phyloP scores from a whole-genome alignment of 768 basidiomycete genomes.

The Trametopsis cervina region DNA sequence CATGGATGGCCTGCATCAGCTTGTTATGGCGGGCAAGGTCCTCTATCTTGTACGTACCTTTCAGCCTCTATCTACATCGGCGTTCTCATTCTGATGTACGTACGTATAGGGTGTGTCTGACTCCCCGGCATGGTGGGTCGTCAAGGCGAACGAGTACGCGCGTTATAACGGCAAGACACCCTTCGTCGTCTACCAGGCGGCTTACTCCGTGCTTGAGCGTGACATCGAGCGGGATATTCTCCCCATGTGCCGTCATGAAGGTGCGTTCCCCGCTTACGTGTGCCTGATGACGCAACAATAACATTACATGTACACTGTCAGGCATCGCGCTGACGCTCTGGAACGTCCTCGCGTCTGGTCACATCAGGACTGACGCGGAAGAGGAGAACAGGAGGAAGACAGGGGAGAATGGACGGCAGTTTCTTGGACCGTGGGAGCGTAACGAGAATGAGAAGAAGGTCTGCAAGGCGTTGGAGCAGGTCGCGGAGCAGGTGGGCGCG shows the following conservation, averaged over 20 bases:
- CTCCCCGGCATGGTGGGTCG: slow-evolving; percentile 29
- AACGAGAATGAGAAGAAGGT: slow-evolving; percentile 35
- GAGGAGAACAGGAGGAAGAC: slow-evolving; percentile 19
- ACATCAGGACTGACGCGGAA: slow-evolving; percentile 28
- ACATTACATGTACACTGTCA: too few species aligned
- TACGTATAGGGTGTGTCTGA: slow-evolving; percentile 18
- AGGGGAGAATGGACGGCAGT: slow-evolving; percentile 23
- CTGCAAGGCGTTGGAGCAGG: slow-evolving; percentile 35
- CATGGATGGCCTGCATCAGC: slow-evolving; percentile 30
- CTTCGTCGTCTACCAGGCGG: slow-evolving; percentile 34
- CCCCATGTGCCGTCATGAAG: slow-evolving; percentile 25
- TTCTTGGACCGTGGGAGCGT: slow-evolving; percentile 31
- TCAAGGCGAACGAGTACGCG: slow-evolving; percentile 33
- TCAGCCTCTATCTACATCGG: background rate
- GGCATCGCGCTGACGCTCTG: slow-evolving; percentile 33
- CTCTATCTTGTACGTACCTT: slow-evolving; percentile 20
- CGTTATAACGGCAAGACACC: slow-evolving; percentile 29
- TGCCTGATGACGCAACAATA: background rate
- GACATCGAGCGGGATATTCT: slow-evolving; percentile 38
- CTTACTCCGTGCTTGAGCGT: slow-evolving; percentile 24
- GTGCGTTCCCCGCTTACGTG: slow-evolving; percentile 6
- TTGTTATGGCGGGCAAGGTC: slow-evolving; percentile 31
- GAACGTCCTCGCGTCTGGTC: slow-evolving; percentile 30
- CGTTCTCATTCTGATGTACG: background rate
- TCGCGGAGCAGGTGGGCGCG: slow-evolving; percentile 39